phyloP scores from a whole-genome alignment of 1,284 basidiomycete species.

The Polyporus tsugae region DNA sequence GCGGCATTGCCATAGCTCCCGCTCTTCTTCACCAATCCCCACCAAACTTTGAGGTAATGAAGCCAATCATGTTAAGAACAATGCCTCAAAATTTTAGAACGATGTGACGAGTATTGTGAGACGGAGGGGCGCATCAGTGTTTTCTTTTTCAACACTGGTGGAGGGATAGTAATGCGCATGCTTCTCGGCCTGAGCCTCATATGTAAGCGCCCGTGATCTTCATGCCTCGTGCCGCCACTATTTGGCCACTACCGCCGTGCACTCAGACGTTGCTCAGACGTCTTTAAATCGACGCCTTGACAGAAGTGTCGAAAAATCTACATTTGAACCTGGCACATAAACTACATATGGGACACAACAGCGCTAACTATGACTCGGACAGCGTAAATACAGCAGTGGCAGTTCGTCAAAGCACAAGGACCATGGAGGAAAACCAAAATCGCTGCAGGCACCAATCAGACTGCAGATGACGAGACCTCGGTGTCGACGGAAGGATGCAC shows the following conservation, averaged over 20 bases:
- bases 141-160: too few relatives aligned
- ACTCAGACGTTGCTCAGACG: neutral
- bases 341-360: conserved; percentile 25
- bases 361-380: conserved; percentile 13
- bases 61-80: too few relatives aligned
- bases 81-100: too few relatives aligned
- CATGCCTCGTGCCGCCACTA: conserved; percentile 6
- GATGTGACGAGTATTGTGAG: too few relatives aligned
- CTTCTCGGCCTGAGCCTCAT: conserved; percentile 30
- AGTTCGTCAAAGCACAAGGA: conserved; percentile 18
- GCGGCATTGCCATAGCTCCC: too few relatives aligned
- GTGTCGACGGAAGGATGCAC: conserved; percentile 84
- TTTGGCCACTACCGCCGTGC: neutral
- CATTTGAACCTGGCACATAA: conserved; percentile 1
- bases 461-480: conserved; percentile 54
- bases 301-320: neutral
- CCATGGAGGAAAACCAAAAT: conserved; percentile 9
- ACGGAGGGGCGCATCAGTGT: too few relatives aligned
- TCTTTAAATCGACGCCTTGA: neutral
- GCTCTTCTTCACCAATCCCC: too few relatives aligned
- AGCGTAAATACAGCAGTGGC: conserved; percentile 29
- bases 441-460: conserved; percentile 16
- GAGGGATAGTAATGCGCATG: conserved; percentile 26
- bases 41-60: too few relatives aligned
- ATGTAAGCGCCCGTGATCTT: conserved; percentile 18